Evolutionary conservation across 1,284 basidiomycete genomes (phyloP), one percentile per base, ranked within the genome.

Genomic region (Naganishia cerealis): DNA sequence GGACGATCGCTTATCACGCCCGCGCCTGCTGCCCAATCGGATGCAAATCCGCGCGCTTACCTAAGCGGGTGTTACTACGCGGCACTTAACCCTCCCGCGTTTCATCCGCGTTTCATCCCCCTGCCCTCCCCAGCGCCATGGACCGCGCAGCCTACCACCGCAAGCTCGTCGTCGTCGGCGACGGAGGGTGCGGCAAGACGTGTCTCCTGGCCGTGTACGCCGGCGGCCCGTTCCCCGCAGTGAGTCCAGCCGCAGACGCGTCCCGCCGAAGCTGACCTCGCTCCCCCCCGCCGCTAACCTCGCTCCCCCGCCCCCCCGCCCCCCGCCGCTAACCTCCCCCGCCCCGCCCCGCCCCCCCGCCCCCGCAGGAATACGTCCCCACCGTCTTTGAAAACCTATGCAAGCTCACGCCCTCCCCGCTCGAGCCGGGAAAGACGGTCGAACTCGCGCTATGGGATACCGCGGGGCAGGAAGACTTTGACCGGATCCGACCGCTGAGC

Each of bases 361-460:
- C n/a, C n/a, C n/a, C n/a, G n/a, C n/a, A 96, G 93, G 88, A 92
- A 68, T 98, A 98, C 81, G 90, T 98, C 71, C 94, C 95, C 29
- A 99, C 94, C 24, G 94, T 99, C 9, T 99, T 99, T 79, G 95
- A 99, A 81, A 97, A 94, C 85, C 91, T 94, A 76, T 91, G 97
- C 67, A 95, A 94, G 12, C 87, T 90, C 74, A 89, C 96, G 61
- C 85, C 88, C 52, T 74, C 76, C 12, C 80, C 80, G 7, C 90
- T 89, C 74, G 93, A 97, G 52, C 76, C 79, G 3, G 88, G 90
- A 67, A 96, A 95, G 81, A 84, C 88, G 56, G 88, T 98, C 74
- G 94, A 98, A 80, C 86, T 98, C 42, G 94, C 94, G 5, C 84
- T 99, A 40, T 99, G 94, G 94, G 94, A 98, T 82, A 98, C 95